phyloP scores from a whole-genome alignment of 805 yeast genomes.

The Metschnikowia gruessii region DNA sequence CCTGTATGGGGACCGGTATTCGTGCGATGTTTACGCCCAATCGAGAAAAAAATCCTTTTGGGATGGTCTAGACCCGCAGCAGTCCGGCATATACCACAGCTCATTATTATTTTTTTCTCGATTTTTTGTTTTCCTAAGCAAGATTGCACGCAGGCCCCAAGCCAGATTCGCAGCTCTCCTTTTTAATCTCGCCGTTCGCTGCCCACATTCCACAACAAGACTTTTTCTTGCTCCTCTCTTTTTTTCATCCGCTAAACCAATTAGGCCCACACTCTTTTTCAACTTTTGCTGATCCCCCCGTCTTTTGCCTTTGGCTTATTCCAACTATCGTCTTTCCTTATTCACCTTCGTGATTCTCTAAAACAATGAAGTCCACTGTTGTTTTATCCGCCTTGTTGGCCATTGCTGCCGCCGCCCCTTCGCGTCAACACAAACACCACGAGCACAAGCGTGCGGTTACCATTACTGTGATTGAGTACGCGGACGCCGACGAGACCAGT shows the following conservation, averaged over 20 bases:
- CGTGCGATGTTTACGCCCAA: constrained; percentile 13
- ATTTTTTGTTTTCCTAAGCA: background rate
- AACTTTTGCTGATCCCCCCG: constrained; percentile 3
- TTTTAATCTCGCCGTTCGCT: constrained; percentile 4
- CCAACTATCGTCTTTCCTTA: constrained; percentile 32
- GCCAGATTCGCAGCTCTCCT: background rate
- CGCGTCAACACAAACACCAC: constrained; percentile 27
- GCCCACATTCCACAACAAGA: constrained; percentile 1
- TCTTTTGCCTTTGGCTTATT: constrained; percentile 2
- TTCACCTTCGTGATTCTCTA: constrained; percentile 4
- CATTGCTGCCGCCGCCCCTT: constrained; percentile 18
- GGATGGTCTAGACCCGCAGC: constrained; percentile 9
- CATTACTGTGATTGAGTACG: constrained; percentile 34
- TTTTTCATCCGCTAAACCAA: constrained; percentile 6
- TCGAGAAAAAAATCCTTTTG: constrained; percentile 6
- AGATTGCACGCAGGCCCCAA: no score
- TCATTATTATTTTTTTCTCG: constrained; percentile 1
- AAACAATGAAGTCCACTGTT: constrained; percentile 15
- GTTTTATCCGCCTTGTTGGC: constrained; percentile 18
- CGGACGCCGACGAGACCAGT: constrained; percentile 6
- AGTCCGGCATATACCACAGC: constrained; percentile 2
- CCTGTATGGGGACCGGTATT: background rate
- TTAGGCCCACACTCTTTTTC: constrained; percentile 10
- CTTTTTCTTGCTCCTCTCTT: constrained; percentile 1
- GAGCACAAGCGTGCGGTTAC: constrained; percentile 40